These are phyloP conservation scores for Brassica nigra DNA, from an alignment of 345 rosid genomes.

Conservation along the genomic window DNA sequence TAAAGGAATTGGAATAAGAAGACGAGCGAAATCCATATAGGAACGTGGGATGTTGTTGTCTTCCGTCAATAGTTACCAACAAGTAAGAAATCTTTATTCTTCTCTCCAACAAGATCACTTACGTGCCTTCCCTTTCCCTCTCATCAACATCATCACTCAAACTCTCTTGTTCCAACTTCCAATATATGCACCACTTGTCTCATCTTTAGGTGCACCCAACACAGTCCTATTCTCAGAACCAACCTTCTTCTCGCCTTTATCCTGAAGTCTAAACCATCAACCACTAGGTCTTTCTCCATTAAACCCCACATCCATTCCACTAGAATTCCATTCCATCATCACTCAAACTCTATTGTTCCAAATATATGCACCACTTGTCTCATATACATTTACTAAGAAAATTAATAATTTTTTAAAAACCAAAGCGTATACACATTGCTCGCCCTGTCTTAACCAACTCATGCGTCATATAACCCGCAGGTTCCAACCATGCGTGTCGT, in stretches of 20 bases:
- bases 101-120: slow-evolving; percentile 51
- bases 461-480: slow-evolving; percentile 22
- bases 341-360: too few species aligned
- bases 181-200: slow-evolving; percentile 70
- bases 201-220: slow-evolving; percentile 69
- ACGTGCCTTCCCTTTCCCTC: slow-evolving; percentile 52
- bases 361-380: too few species aligned
- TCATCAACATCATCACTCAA: slow-evolving; percentile 39
- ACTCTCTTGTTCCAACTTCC: slow-evolving; percentile 55
- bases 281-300: slow-evolving; percentile 39
- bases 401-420: too few species aligned
- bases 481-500: too few species aligned
- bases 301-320: slow-evolving; percentile 34
- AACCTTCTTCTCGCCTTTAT: too few species aligned
- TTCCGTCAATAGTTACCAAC: slow-evolving; percentile 23
- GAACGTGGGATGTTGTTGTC: slow-evolving; percentile 53
- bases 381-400: too few species aligned
- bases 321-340: slow-evolving; percentile 7
- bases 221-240: slow-evolving; percentile 52
- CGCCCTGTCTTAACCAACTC: slow-evolving; percentile 55
- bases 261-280: slow-evolving; percentile 45
- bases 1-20: slow-evolving; percentile 45
- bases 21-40: slow-evolving; percentile 40
- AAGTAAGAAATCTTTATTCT: slow-evolving; percentile 32
- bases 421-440: slow-evolving; percentile 47